Evolutionary conservation across 495 filamentous ascomycete genomes (phyloP).

Genomic region (Monascus purpureus): DNA sequence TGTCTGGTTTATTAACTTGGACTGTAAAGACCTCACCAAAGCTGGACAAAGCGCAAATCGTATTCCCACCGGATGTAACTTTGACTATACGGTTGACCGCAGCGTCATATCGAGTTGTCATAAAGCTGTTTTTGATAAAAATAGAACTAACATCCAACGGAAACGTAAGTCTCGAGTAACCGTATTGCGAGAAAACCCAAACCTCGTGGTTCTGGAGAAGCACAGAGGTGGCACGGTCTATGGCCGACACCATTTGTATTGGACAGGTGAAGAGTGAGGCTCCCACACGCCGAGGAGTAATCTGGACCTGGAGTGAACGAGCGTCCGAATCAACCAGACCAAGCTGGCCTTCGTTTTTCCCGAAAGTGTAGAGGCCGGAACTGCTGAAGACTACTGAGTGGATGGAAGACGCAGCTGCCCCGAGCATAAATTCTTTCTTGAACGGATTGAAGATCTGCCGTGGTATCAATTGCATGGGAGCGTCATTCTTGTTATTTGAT

Average conservation of each 20-base stretch:
- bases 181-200: constrained; percentile 86
- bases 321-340: constrained; percentile 92
- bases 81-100: constrained; percentile 52
- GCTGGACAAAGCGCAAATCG: constrained; percentile 71
- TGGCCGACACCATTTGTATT: constrained; percentile 71
- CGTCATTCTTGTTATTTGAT: constrained; percentile 44
- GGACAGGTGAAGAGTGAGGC: constrained; percentile 68
- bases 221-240: constrained; percentile 77
- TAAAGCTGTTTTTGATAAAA: constrained; percentile 51
- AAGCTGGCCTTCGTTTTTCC: constrained; percentile 90
- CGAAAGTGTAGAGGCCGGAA: constrained; percentile 79
- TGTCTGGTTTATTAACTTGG: constrained; percentile 50
- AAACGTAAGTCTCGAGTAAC: constrained; percentile 74
- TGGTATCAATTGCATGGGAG: constrained; percentile 64
- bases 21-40: constrained; percentile 79
- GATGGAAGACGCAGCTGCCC: constrained; percentile 78
- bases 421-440: constrained; percentile 70
- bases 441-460: constrained; percentile 83
- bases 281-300: constrained; percentile 70
- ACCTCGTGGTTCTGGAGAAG: constrained; percentile 79
- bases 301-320: constrained; percentile 69
- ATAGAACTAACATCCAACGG: constrained; percentile 58
- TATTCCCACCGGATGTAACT: constrained; percentile 73
- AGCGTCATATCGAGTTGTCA: constrained; percentile 52
- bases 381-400: constrained; percentile 83